Evolutionary conservation across 768 basidiomycete genomes (phyloP), one percentile per base, ranked within the genome.

Genomic region (Tubosaeta brunneosetosa): DNA sequence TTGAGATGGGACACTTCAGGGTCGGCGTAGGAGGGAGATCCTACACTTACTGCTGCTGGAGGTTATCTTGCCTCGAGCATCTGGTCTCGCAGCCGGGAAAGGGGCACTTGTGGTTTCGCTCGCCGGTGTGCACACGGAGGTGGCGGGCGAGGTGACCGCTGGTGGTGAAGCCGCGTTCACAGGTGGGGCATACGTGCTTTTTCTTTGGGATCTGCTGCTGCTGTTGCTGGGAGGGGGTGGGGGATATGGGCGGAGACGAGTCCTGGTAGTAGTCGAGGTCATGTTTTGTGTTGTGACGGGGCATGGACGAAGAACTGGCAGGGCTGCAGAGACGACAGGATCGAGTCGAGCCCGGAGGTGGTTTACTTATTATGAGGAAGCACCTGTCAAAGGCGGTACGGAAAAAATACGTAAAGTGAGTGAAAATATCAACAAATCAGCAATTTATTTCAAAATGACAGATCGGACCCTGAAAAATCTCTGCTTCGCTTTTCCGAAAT

Each of bases 21-120:
- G 57, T 53, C 55, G 52, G 11, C 3, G 41, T 22, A 22, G 22
- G 43, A 22, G 22, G 22, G 43, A 22, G 22, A 22, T 22, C 22
- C 22, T 22, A 22, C 22, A 55, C 67, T 53, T 14, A 69, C 67
- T 69, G 67, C n/a, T 69, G 67, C 26, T 69, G 83, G 16, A 95
- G 77, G 59, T 95, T 95, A 61, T 95, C 93, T 68, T 93, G 91
- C 32, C 92, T 76, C 11, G 89, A 91, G 59, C 93, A 94, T 16
- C 88, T 79, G 2, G 91, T 94, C 61, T 93, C 89, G 67, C 92
- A 95, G 22, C 91, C 92, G n/a, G 93, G 92, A 73, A 91, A 94
- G 32, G 93, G 92, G 64, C 92, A 95, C 54, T 84, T 88, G 74
- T 94, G 90, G 71, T 94, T 93, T 56, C 90, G 79, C 63, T 94